Evolutionary conservation across 441 rosid species (phyloP), one percentile per base, ranked within the genome.

Genomic region (Bocquillonia castaneifolia): DNA sequence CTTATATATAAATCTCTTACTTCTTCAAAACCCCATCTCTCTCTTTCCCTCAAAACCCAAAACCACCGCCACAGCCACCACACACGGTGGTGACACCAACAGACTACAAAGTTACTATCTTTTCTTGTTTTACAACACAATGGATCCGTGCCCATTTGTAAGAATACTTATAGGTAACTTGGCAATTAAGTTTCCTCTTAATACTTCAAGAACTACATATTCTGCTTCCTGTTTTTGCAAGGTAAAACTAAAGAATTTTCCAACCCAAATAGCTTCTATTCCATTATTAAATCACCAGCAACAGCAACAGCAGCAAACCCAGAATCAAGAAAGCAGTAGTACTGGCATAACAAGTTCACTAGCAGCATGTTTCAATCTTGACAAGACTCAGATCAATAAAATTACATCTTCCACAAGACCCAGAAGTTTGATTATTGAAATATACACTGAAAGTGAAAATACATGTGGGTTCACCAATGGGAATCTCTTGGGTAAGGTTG

Each of bases 111-210:
- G 14, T 26, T 17, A n/a, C 5, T 17, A 18, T 26, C 47, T 12
- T 34, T 36, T 15, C n/a, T 37, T 34, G 32, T 15, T 10, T 52
- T 39, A 1, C 5, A 57, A 23, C 7, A 56, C 25, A 58, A 85
- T 88, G 93, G 93, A 88, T 88, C 93, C 93, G 58, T 88, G 93
- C 77, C 80, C 89, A 3, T 86, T 84, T 74, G 78, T 79, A 18
- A 81, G 89, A 71, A 63, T 88, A 73, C 80, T 88, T 3, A 69
- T 84, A 9, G 89, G 89, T 8, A 84, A 78, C 72, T 79, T 88
- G 17, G 82, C 89, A 18, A 62, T 86, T 29, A 83, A 74, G 66
- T 79, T 80, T 31, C 82, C 84, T n/a, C n/a, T n/a, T 0, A 61
- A 50, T 2, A 47, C 77, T 0, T 32, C 81, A 15, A 77, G 67